Evolutionary conservation across 1,139 yeast species (phyloP).

Genomic region (Debaryomycetaceae sp.): DNA sequence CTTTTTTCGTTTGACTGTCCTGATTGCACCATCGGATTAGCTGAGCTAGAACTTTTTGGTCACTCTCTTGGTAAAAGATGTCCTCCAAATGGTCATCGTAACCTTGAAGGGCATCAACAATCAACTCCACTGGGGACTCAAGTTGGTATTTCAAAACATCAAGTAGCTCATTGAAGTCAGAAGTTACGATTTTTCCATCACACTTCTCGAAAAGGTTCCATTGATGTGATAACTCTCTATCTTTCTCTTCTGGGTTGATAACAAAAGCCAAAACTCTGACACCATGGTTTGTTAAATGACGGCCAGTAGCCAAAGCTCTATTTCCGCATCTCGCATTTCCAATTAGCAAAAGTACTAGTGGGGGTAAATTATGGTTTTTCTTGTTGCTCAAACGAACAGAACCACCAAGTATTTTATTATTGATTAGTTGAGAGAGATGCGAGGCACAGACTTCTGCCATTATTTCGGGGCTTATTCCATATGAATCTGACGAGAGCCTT

Average conservation of each 20-base stretch:
- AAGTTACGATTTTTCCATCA: conserved; percentile 41
- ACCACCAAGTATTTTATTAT: conserved; percentile 64
- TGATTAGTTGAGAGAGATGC: conserved; percentile 58
- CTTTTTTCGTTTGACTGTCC: conserved; percentile 42
- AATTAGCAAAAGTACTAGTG: conserved; percentile 65
- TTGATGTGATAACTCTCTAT: conserved; percentile 36
- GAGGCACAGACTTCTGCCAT: conserved; percentile 72
- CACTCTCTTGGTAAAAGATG: conserved; percentile 37
- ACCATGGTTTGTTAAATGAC: conserved; percentile 75
- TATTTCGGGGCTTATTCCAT: conserved; percentile 45
- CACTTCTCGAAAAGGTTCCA: conserved; percentile 50
- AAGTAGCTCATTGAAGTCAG: conserved; percentile 30
- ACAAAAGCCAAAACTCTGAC: conserved; percentile 62
- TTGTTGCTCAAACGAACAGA: conserved; percentile 52
- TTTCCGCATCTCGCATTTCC: conserved; percentile 77
- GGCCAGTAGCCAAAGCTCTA: conserved; percentile 74
- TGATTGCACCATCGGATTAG: conserved; percentile 69
- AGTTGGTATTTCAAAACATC: conserved; percentile 39
- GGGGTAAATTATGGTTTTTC: conserved; percentile 71
- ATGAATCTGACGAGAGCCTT: conserved; percentile 51
- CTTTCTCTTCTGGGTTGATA: conserved; percentile 31
- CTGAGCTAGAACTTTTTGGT: conserved; percentile 39
- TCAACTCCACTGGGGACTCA: conserved; percentile 74
- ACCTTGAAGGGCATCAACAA: conserved; percentile 82
- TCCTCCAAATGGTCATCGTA: conserved; percentile 66